Base-by-base conservation (phyloP, 2,329 filamentous ascomycete species). In the Beauveria sp. region DNA sequence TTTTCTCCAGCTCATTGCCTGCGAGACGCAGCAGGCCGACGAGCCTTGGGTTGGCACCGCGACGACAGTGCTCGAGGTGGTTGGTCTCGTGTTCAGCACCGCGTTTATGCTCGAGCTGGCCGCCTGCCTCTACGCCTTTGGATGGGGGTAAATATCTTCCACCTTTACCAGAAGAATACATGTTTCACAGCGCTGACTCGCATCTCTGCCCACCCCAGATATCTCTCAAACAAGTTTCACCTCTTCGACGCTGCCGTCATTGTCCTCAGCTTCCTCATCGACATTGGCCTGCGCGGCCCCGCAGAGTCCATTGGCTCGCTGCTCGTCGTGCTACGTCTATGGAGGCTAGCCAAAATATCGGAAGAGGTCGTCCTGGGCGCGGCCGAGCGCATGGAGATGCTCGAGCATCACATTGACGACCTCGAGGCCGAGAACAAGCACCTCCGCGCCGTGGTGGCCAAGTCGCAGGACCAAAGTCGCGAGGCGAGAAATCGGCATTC, bases 341-440 rank as follows among this genome's bases (percentile, higher is more conserved):
- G 86, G 83, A 80, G 87, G 18, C 79, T 90, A 50, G 83, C 88
- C 70, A 88, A 89, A 75, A 87, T 89, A 57, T 82, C 88, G 7
- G 85, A 90, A 68, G 87, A 90, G 71, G 77, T 89, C 63, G 82
- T 81, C 34, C 78, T 86, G 7, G 85, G 84, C 9, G 85, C 85
- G 1, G 74, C 82, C 42, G 86, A 89, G 71, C 78, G 84, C 69
- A 81, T 85, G 74, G 85, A 86, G 64, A 78, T 78, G 10, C 72
- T 88, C 45, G 76, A 83, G 65, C 71, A 77, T 57, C 72, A 78
- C 60, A 74, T 88, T 28, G 77, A 80, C 54, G 72, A 77, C 28
- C 71, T 87, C 9, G 79, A 82, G 67, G 73, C 70, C 58, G 82
- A 80, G 60, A 80, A 80, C 55, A 68, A 60, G 49, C 63, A 63